These are phyloP conservation scores for Malus hybrid DNA, from an alignment of 331 rosid species.

Conservation along the genomic window DNA sequence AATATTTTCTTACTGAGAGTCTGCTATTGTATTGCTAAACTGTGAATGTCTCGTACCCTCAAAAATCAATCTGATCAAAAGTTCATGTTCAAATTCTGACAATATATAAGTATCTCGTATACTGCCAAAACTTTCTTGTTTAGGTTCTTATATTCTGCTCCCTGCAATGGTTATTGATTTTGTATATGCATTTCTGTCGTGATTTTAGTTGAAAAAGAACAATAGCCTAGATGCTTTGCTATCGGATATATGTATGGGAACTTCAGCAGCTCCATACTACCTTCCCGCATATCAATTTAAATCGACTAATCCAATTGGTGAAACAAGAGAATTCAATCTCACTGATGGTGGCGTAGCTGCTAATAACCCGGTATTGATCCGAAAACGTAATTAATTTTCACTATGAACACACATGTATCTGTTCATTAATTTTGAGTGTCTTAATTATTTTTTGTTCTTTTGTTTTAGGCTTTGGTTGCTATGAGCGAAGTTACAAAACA, in stretches of 20 bases:
- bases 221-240: not conserved
- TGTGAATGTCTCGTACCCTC: no score
- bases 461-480: slow-evolving; percentile 18
- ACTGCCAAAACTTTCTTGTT: not conserved
- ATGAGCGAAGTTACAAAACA: slow-evolving; percentile 21
- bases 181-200: not conserved
- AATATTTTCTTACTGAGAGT: no score
- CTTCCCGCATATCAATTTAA: slow-evolving; percentile 19
- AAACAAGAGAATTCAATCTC: slow-evolving; percentile 19
- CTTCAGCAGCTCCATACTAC: slow-evolving; percentile 30
- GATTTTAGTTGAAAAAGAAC: slow-evolving; percentile 13
- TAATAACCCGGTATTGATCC: slow-evolving; percentile 11
- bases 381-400: not conserved
- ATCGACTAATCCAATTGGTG: not conserved
- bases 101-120: not conserved
- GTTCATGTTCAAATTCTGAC: not conserved
- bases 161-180: not conserved
- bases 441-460: not conserved
- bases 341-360: slow-evolving; percentile 14
- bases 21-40: no score
- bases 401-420: not conserved
- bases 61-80: no score
- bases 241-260: slow-evolving; percentile 13
- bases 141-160: not conserved
- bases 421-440: not conserved